phyloP scores from a whole-genome alignment of 225 moss, liverwort and hornwort species.

The Marchantia paleacea region DNA sequence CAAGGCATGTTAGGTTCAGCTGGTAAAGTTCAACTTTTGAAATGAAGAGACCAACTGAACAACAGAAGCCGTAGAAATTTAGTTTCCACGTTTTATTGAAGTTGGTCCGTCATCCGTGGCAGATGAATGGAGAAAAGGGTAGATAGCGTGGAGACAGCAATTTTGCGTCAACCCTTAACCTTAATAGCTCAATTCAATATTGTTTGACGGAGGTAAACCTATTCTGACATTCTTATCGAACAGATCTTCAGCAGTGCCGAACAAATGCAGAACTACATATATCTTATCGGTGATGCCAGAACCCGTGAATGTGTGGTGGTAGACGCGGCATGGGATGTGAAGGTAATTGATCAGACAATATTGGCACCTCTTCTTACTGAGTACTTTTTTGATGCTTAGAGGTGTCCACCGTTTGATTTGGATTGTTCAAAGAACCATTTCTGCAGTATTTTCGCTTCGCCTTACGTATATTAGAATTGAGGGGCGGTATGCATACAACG shows the following conservation, averaged over 20 bases:
- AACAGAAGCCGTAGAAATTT: neutral
- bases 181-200: neutral
- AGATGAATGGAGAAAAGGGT: neutral
- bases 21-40: neutral
- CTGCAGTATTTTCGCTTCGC: too few species aligned
- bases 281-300: slow-evolving; percentile 87
- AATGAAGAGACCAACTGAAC: neutral
- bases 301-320: slow-evolving; percentile 94
- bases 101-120: neutral
- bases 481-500: too few species aligned
- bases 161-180: neutral
- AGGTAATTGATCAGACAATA: slow-evolving; percentile 31
- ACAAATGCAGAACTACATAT: slow-evolving; percentile 95
- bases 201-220: neutral
- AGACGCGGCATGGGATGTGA: slow-evolving; percentile 95
- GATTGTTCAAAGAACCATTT: neutral
- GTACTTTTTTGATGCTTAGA: too few species aligned
- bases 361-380: too few species aligned
- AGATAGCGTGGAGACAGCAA: neutral
- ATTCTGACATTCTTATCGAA: neutral
- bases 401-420: neutral
- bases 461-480: too few species aligned
- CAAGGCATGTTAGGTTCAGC: neutral
- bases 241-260: slow-evolving; percentile 93
- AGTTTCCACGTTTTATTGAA: neutral